Conservation (phyloP, 306 rosid genomes). For the Vachellia pachyceras region DNA sequence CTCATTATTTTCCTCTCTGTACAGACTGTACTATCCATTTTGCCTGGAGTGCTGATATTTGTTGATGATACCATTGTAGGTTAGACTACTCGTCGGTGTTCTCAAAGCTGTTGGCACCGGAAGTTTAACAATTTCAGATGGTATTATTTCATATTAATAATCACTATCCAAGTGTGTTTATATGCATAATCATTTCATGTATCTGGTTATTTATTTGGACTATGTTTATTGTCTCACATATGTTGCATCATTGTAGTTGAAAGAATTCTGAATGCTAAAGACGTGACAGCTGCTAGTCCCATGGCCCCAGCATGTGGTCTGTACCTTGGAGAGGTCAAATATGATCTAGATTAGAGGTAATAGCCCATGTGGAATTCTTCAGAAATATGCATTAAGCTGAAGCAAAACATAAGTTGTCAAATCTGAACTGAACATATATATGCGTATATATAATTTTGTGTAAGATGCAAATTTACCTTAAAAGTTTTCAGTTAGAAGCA, state of each 20-base stretch:
- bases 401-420: neutral
- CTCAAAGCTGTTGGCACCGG: slow-evolving; percentile 85
- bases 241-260: slow-evolving; percentile 61
- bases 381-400: neutral
- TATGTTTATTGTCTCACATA: slow-evolving; percentile 8
- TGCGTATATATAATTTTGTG: neutral
- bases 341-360: slow-evolving; percentile 62
- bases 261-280: slow-evolving; percentile 80
- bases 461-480: no score
- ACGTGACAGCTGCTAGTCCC: slow-evolving; percentile 77
- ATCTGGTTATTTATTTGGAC: slow-evolving; percentile 19
- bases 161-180: neutral
- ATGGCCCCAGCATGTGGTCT: slow-evolving; percentile 99
- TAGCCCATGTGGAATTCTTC: slow-evolving; percentile 28
- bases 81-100: slow-evolving; percentile 90
- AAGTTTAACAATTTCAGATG: slow-evolving; percentile 67
- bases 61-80: slow-evolving; percentile 49
- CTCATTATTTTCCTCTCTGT: neutral
- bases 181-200: neutral
- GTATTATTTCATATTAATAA: slow-evolving; percentile 33
- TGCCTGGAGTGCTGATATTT: slow-evolving; percentile 16
- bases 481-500: no score
- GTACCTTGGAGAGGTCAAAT: slow-evolving; percentile 82
- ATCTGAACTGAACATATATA: neutral
- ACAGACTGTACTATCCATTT: neutral